Conservation (phyloP, 257 asterid species). For the Rehmannia glutinosa region DNA sequence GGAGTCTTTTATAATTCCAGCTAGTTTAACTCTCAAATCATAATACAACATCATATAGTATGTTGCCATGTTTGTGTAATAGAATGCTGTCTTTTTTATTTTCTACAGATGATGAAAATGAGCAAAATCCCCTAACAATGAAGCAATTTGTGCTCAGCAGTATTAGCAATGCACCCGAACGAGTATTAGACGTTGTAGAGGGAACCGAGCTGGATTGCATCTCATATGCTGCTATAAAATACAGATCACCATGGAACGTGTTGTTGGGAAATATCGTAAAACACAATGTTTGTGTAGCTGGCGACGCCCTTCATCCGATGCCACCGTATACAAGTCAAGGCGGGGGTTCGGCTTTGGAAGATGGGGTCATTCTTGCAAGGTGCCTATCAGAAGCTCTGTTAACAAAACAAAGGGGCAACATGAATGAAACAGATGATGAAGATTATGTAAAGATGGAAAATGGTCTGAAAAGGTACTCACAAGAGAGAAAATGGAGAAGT, state of each 20-base stretch:
- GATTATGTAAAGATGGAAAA: conserved; percentile 14
- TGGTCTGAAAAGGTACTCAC: conserved; percentile 37
- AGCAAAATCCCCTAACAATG: conserved; percentile 33
- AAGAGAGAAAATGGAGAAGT: conserved; percentile 60
- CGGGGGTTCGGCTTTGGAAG: conserved; percentile 67
- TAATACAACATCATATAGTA: too few relatives aligned
- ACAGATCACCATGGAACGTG: conserved; percentile 49
- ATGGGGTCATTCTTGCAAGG: conserved; percentile 45
- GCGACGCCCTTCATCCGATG: conserved; percentile 75
- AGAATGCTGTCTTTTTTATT: background rate
- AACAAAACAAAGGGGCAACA: background rate
- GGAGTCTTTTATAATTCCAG: too few relatives aligned
- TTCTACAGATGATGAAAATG: conserved; percentile 35
- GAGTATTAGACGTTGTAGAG: conserved; percentile 26
- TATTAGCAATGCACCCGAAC: conserved; percentile 25
- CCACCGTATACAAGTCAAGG: conserved; percentile 68
- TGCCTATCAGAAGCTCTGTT: conserved; percentile 36
- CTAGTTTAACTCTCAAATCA: too few relatives aligned
- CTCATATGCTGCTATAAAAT: conserved; percentile 34
- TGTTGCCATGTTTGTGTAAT: too few relatives aligned
- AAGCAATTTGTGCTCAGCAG: conserved; percentile 46
- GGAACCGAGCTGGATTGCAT: conserved; percentile 38
- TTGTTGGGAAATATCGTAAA: conserved; percentile 31
- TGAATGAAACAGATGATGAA: conserved; percentile 5
- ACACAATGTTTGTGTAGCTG: conserved; percentile 45